A percentile compares a stretch with the other conserved stretches of the same genome.
Conservation (phyloP, 1,284 basidiomycete species). For the Fomitiporia mediterranea region DNA sequence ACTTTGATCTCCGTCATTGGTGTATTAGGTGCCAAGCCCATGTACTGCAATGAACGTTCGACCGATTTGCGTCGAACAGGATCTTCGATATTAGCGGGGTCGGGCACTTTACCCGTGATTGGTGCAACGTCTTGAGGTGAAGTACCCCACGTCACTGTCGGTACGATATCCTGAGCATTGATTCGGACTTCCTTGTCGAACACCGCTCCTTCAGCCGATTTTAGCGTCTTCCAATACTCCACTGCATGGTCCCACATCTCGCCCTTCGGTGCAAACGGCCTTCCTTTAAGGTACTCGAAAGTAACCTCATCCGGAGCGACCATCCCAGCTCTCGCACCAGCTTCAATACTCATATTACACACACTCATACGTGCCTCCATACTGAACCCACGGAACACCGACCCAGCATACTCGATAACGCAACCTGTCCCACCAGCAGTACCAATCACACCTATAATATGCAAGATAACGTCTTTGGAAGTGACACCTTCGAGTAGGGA, state of each 20-base stretch:
- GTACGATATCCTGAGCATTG: slow-evolving; percentile 84
- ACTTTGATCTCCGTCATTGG: slow-evolving; percentile 82
- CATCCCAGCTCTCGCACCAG: slow-evolving; percentile 93
- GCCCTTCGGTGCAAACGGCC: slow-evolving; percentile 84
- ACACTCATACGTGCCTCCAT: slow-evolving; percentile 98
- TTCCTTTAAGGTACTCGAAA: slow-evolving; percentile 68
- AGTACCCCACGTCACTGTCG: slow-evolving; percentile 95
- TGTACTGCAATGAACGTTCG: slow-evolving; percentile 83
- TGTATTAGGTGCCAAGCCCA: slow-evolving; percentile 84
- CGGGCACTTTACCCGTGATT: slow-evolving; percentile 83
- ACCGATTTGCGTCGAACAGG: slow-evolving; percentile 67
- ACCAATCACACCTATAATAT: slow-evolving; percentile 92
- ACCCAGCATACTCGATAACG: slow-evolving; percentile 93
- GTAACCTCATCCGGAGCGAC: slow-evolving; percentile 92
- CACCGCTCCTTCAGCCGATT: slow-evolving; percentile 82
- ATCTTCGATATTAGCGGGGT: slow-evolving; percentile 67
- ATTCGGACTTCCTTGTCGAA: slow-evolving; percentile 90
- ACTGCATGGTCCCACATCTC: slow-evolving; percentile 88
- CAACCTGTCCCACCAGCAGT: slow-evolving; percentile 92
- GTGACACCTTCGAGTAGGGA: slow-evolving; percentile 82
- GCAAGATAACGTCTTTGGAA: slow-evolving; percentile 92
- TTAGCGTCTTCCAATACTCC: slow-evolving; percentile 85
- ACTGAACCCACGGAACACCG: slow-evolving; percentile 85
- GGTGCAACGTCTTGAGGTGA: slow-evolving; percentile 91
- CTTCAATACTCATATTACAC: slow-evolving; percentile 98